Conservation (phyloP, 257 asterid species). For the Henckelia pumila region DNA sequence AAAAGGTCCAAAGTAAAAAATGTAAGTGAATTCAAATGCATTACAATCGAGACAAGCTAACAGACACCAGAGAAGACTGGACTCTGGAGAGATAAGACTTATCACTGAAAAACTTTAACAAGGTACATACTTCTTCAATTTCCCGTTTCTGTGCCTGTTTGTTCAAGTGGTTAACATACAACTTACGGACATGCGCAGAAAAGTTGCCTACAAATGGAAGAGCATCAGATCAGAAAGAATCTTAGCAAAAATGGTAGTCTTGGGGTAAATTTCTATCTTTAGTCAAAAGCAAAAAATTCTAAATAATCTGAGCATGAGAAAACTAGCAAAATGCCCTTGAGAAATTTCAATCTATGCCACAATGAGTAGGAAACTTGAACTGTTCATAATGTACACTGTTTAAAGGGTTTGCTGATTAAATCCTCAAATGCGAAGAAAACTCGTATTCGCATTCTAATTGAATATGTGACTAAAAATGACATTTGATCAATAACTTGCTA, state of each 20-base stretch:
- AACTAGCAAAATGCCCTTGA: neutral
- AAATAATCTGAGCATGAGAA: slow-evolving; percentile 10
- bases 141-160: slow-evolving; percentile 66
- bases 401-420: neutral
- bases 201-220: slow-evolving; percentile 45
- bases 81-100: slow-evolving; percentile 6
- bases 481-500: slow-evolving; percentile 4
- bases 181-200: slow-evolving; percentile 49
- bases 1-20: slow-evolving; percentile 5
- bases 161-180: slow-evolving; percentile 76
- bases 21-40: slow-evolving; percentile 8
- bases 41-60: slow-evolving; percentile 15
- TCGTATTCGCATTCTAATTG: slow-evolving; percentile 12
- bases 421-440: neutral
- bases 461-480: neutral
- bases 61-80: slow-evolving; percentile 5
- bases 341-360: neutral
- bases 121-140: slow-evolving; percentile 65
- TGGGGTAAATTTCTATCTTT: slow-evolving; percentile 9
- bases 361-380: neutral
- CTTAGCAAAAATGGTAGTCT: neutral
- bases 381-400: neutral
- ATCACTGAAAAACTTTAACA: slow-evolving; percentile 11
- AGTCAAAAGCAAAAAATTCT: slow-evolving; percentile 9
- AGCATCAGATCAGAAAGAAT: slow-evolving; percentile 23